These are phyloP conservation scores for Gracilaria domingensis DNA, from an alignment of 23 red algal species.

Conservation along the genomic window DNA sequence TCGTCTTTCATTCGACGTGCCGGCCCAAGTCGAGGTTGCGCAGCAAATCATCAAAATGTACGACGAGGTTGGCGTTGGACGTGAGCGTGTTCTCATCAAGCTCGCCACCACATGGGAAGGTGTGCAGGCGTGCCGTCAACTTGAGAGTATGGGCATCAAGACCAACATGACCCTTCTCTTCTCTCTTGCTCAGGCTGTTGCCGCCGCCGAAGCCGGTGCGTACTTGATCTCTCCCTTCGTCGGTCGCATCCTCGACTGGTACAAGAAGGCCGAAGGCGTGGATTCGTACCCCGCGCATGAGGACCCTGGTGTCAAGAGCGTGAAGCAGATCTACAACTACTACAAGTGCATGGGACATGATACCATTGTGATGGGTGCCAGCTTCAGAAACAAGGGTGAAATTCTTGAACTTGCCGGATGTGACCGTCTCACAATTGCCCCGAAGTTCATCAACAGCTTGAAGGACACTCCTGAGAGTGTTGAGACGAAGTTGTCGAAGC, in stretches of 20 bases:
- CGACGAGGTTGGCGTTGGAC: conserved; percentile 79
- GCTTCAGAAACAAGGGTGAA: conserved; percentile 87
- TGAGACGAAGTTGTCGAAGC: conserved; percentile 43
- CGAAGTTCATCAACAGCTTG: conserved; percentile 80
- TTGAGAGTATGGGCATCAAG: conserved; percentile 75
- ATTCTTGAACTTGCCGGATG: conserved; percentile 92
- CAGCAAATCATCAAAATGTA: conserved; percentile 79
- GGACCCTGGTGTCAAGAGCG: conserved; percentile 81
- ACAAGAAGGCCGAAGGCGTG: conserved; percentile 81
- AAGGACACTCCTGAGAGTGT: conserved; percentile 61
- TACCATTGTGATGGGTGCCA: conserved; percentile 94
- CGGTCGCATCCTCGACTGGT: conserved; percentile 89
- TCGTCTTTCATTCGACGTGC: conserved; percentile 80
- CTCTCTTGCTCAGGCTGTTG: conserved; percentile 70
- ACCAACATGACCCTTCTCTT: conserved; percentile 93
- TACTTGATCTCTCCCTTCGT: conserved; percentile 92
- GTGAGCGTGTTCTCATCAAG: conserved; percentile 90
- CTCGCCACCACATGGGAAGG: conserved; percentile 93
- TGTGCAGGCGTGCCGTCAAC: conserved; percentile 70
- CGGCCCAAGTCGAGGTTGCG: conserved; percentile 63
- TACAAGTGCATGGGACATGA: conserved; percentile 87
- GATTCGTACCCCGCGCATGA: conserved; percentile 48
- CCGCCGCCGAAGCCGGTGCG: conserved; percentile 83
- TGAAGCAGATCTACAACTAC: conserved; percentile 79
- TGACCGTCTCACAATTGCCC: conserved; percentile 92